Percentiles rank a stretch among this genome's conserved stretches.
These are phyloP conservation scores for Tulasnella sp. DNA, from an alignment of 768 basidiomycete species.

Conservation along the genomic window DNA sequence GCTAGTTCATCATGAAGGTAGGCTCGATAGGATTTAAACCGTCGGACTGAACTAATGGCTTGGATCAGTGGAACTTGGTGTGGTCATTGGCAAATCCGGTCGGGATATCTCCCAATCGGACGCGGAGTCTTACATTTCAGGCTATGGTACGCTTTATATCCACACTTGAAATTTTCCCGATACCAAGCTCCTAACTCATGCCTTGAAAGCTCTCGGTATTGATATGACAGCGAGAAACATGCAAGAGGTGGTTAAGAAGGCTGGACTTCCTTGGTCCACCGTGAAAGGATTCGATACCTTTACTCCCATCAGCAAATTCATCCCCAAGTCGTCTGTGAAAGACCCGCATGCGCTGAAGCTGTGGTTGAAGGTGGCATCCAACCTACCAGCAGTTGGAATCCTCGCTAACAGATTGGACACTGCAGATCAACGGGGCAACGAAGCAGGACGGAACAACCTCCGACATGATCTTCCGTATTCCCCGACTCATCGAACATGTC, in stretches of 20 bases:
- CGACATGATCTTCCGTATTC: conserved; percentile 91
- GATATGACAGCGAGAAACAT: conserved; percentile 96
- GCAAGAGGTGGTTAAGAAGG: conserved; percentile 85
- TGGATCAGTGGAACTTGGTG: conserved; percentile 73
- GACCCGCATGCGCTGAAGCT: conserved; percentile 71
- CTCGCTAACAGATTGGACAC: not conserved
- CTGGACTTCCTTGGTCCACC: conserved; percentile 94
- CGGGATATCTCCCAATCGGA: conserved; percentile 65
- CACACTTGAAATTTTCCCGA: not conserved
- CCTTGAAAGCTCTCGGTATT: conserved; percentile 67
- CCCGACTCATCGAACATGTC: conserved; percentile 75
- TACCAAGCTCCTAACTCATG: not conserved
- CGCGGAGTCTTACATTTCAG: conserved; percentile 73
- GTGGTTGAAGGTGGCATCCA: conserved; percentile 48
- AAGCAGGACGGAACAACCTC: conserved; percentile 79
- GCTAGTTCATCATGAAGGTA: conserved; percentile 85
- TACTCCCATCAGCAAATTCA: conserved; percentile 77
- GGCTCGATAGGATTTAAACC: not conserved
- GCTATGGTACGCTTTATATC: conserved; percentile 58
- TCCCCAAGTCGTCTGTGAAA: conserved; percentile 55
- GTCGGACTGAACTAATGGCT: not conserved
- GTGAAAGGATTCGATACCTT: conserved; percentile 97
- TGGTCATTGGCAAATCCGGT: conserved; percentile 85
- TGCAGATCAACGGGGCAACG: conserved; percentile 68
- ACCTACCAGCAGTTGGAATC: not conserved